Conservation (phyloP, 1,139 yeast species). For the Debaryomyces singareniensis region DNA sequence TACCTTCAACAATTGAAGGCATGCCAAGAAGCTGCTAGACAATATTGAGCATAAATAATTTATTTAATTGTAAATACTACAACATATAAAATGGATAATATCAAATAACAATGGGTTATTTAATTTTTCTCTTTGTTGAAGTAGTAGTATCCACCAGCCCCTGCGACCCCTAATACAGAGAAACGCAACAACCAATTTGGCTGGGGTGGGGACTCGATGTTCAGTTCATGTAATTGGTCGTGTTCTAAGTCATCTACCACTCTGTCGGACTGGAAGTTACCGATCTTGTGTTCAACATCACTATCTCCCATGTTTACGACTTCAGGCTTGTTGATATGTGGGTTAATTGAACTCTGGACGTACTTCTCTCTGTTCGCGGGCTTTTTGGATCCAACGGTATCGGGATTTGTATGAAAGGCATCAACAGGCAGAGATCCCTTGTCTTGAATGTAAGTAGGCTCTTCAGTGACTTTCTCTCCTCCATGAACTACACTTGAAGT, state of each 20-base stretch:
- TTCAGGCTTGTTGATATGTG: slow-evolving; percentile 32
- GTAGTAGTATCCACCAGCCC: slow-evolving; percentile 16
- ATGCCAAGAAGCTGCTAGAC: slow-evolving; percentile 90
- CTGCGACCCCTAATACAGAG: slow-evolving; percentile 7
- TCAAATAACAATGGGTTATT: no score
- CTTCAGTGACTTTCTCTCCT: slow-evolving; percentile 34
- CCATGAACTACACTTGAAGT: slow-evolving; percentile 38
- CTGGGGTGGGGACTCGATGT: not conserved
- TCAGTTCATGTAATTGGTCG: slow-evolving; percentile 20
- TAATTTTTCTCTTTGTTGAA: not conserved
- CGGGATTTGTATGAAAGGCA: slow-evolving; percentile 6
- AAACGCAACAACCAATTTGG: not conserved
- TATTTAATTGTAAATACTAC: not conserved
- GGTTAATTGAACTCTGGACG: slow-evolving; percentile 38
- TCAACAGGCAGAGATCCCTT: slow-evolving; percentile 24
- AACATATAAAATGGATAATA: not conserved
- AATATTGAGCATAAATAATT: slow-evolving; percentile 39
- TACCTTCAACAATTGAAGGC: slow-evolving; percentile 96
- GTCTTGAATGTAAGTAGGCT: slow-evolving; percentile 37
- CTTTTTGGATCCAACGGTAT: slow-evolving; percentile 13
- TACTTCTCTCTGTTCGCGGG: slow-evolving; percentile 39
- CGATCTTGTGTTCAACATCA: slow-evolving; percentile 32
- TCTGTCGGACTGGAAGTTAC: slow-evolving; percentile 18
- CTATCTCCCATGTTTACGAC: slow-evolving; percentile 34
- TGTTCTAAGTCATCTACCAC: slow-evolving; percentile 39